Evolutionary conservation across 2,329 filamentous ascomycete genomes (phyloP).

Genomic region (Triangularia setosa): DNA sequence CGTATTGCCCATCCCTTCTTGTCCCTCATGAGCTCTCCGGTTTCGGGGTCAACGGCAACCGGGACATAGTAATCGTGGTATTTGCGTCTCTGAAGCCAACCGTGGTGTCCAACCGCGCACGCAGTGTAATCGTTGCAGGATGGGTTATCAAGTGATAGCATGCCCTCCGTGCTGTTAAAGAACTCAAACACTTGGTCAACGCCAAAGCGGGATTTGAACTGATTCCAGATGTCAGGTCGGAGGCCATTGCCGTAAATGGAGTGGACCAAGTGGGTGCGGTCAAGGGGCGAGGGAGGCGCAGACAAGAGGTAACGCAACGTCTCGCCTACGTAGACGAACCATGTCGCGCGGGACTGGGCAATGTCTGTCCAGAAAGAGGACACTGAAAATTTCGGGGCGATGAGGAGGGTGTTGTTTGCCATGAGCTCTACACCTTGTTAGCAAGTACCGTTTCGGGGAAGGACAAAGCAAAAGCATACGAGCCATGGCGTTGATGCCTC

Average conservation of each 20-base stretch:
- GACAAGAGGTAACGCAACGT: slow-evolving; percentile 71
- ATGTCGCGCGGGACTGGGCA: slow-evolving; percentile 62
- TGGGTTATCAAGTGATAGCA: no score
- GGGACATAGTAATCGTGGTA: no score
- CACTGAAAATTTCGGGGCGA: slow-evolving; percentile 65
- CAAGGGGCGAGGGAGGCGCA: slow-evolving; percentile 58
- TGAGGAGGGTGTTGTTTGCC: slow-evolving; percentile 52
- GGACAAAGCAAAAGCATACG: slow-evolving; percentile 26
- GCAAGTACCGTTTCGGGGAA: neutral
- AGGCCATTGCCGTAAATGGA: slow-evolving; percentile 64
- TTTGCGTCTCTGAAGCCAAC: no score
- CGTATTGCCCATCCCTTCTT: no score
- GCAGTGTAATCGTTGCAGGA: no score
- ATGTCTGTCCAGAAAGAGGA: slow-evolving; percentile 70
- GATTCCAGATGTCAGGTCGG: slow-evolving; percentile 64
- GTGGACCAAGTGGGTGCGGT: slow-evolving; percentile 55
- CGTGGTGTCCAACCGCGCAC: no score
- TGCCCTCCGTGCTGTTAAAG: slow-evolving; percentile 75
- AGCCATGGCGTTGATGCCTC: slow-evolving; percentile 54
- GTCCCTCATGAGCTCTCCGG: no score
- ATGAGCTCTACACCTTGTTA: slow-evolving; percentile 39
- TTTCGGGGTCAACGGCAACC: no score
- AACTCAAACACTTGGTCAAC: slow-evolving; percentile 65
- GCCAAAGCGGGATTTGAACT: slow-evolving; percentile 61
- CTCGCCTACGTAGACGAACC: slow-evolving; percentile 75